These are phyloP conservation scores for Moesziomyces sp. DNA, from an alignment of 1,284 basidiomycete genomes.

Conservation along the genomic window DNA sequence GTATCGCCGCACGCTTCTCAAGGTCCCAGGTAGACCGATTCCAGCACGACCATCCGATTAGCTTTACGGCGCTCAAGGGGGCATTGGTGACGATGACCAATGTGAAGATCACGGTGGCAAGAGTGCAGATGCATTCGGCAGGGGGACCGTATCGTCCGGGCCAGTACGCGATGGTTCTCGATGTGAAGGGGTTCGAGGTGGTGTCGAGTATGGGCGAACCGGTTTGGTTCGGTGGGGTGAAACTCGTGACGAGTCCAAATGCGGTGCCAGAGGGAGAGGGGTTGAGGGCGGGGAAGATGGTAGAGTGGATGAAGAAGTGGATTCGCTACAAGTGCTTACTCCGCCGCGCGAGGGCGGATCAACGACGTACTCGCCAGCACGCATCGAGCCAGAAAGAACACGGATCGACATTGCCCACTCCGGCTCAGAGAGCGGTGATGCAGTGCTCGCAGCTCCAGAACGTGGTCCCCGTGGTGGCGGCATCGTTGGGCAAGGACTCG, in stretches of 20 bases:
- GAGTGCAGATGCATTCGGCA: constrained; percentile 5
- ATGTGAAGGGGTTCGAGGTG: constrained; percentile 33
- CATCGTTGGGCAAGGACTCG: background rate
- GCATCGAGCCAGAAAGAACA: background rate
- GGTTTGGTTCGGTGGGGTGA: constrained; percentile 28
- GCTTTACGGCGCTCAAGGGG: constrained; percentile 38
- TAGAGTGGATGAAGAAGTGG: constrained; percentile 29
- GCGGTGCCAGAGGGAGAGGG: constrained; percentile 5
- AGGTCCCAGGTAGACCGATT: constrained; percentile 6
- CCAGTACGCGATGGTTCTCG: constrained; percentile 26
- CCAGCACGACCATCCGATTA: constrained; percentile 4
- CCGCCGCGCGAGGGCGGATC: constrained; percentile 4
- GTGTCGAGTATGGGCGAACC: constrained; percentile 25
- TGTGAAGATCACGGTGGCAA: constrained; percentile 8
- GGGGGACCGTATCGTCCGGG: constrained; percentile 10
- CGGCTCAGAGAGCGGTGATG: constrained; percentile 4
- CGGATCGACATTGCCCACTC: constrained; percentile 15
- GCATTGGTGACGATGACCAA: constrained; percentile 29
- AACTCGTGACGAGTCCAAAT: constrained; percentile 27
- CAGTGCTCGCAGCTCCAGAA: background rate
- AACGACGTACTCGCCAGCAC: background rate
- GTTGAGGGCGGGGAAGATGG: background rate
- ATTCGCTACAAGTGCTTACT: constrained; percentile 9
- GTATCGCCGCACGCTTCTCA: constrained; percentile 28
- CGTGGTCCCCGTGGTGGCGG: background rate